Percentiles rank a stretch among this genome's conserved stretches.
phyloP scores from a whole-genome alignment of 257 asterid genomes.

The Ehretia macrophylla region DNA sequence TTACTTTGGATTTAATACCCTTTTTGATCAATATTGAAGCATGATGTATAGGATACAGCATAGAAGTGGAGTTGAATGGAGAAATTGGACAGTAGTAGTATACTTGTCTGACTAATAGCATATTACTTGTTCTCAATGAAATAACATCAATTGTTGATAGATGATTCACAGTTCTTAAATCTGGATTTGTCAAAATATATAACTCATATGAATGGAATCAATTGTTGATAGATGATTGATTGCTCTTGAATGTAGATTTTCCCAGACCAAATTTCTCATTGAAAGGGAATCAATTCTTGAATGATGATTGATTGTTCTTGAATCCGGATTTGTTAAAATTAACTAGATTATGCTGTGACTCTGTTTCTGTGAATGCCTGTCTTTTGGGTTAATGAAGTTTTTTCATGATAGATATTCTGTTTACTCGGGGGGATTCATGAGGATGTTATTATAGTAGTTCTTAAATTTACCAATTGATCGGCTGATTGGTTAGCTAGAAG shows the following conservation, averaged over 20 bases:
- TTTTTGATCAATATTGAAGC: too few relatives aligned
- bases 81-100: not conserved
- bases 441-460: too few relatives aligned
- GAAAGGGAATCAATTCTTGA: not conserved
- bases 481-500: too few relatives aligned
- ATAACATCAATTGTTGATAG: not conserved
- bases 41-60: constrained; percentile 1
- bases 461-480: too few relatives aligned
- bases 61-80: constrained; percentile 8
- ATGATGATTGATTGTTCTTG: not conserved
- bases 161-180: too few relatives aligned
- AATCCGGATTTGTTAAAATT: too few relatives aligned
- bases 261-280: not conserved
- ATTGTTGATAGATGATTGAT: not conserved
- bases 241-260: not conserved
- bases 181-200: too few relatives aligned
- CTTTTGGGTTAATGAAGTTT: not conserved
- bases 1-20: too few relatives aligned
- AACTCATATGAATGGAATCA: too few relatives aligned
- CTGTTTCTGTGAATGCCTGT: not conserved
- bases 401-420: too few relatives aligned
- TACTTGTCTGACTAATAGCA: not conserved
- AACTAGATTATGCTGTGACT: not conserved
- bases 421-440: too few relatives aligned
- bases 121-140: not conserved